phyloP scores from a whole-genome alignment of 208 protist genomes.

The Strigomonas culicis region DNA sequence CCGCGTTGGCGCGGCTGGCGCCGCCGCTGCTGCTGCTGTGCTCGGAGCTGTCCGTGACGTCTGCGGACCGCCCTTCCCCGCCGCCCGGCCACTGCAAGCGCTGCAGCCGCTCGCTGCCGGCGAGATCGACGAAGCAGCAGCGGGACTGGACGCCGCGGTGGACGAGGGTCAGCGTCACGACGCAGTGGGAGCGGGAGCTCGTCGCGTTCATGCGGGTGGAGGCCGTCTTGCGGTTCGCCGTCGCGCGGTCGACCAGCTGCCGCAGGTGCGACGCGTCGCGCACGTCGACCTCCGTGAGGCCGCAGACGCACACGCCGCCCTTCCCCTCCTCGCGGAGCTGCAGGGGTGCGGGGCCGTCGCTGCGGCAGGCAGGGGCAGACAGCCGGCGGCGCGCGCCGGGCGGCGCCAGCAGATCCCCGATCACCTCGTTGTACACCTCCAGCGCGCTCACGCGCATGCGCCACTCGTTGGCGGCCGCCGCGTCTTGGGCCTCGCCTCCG shows the following conservation, averaged over 20 bases:
- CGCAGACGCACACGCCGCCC: conserved; percentile 76
- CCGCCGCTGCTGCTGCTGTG: background rate
- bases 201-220: conserved; percentile 91
- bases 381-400: background rate
- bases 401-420: conserved; percentile 81
- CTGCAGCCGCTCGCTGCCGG: conserved; percentile 91
- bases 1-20: conserved; percentile 12
- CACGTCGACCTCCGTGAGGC: conserved; percentile 69
- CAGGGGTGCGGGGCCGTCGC: conserved; percentile 20
- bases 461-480: conserved; percentile 9
- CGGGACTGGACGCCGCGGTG: conserved; percentile 52
- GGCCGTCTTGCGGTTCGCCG: conserved; percentile 87
- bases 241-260: conserved; percentile 71
- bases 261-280: conserved; percentile 63
- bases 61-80: background rate
- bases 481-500: background rate
- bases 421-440: conserved; percentile 94
- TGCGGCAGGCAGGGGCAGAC: background rate
- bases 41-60: background rate
- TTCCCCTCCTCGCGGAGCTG: conserved; percentile 84
- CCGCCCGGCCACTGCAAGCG: conserved; percentile 49
- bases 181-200: conserved; percentile 90
- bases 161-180: conserved; percentile 88
- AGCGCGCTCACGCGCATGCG: conserved; percentile 66
- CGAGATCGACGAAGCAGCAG: conserved; percentile 93